These are phyloP conservation scores for Symmetrospora coprosmae DNA, from an alignment of 768 basidiomycete species.

Conservation along the genomic window DNA sequence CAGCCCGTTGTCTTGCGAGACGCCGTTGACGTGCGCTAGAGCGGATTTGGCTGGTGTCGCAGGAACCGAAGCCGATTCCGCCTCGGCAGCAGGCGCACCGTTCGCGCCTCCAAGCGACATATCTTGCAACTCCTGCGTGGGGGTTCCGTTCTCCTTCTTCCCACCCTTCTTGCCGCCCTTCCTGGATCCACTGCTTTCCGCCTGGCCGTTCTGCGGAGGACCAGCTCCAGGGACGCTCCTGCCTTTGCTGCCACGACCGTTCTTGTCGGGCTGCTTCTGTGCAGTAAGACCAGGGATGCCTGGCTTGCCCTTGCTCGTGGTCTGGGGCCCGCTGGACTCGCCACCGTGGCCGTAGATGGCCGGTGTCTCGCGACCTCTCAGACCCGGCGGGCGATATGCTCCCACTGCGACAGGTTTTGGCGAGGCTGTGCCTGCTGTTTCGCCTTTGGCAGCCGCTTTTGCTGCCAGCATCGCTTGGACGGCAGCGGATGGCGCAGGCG, in stretches of 20 bases:
- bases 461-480: conserved; percentile 36
- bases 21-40: conserved; percentile 44
- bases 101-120: neutral
- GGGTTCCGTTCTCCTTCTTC: conserved; percentile 12
- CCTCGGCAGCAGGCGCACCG: neutral
- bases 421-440: conserved; percentile 28
- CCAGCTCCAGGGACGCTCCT: conserved; percentile 25
- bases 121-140: neutral
- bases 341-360: conserved; percentile 82
- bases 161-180: conserved; percentile 28
- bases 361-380: conserved; percentile 74
- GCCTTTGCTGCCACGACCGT: conserved; percentile 15
- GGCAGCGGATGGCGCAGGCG: conserved; percentile 53
- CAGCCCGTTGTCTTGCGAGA: conserved; percentile 37
- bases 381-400: conserved; percentile 86
- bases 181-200: conserved; percentile 33
- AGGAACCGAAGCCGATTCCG: conserved; percentile 8
- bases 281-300: conserved; percentile 53
- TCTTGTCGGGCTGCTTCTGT: conserved; percentile 35
- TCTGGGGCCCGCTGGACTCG: conserved; percentile 55
- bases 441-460: conserved; percentile 42
- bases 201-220: conserved; percentile 20
- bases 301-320: conserved; percentile 41
- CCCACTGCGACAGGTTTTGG: conserved; percentile 52
- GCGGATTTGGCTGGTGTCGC: conserved; percentile 30